These are phyloP conservation scores for Russula brevipes DNA, from an alignment of 768 basidiomycete species.

Conservation along the genomic window DNA sequence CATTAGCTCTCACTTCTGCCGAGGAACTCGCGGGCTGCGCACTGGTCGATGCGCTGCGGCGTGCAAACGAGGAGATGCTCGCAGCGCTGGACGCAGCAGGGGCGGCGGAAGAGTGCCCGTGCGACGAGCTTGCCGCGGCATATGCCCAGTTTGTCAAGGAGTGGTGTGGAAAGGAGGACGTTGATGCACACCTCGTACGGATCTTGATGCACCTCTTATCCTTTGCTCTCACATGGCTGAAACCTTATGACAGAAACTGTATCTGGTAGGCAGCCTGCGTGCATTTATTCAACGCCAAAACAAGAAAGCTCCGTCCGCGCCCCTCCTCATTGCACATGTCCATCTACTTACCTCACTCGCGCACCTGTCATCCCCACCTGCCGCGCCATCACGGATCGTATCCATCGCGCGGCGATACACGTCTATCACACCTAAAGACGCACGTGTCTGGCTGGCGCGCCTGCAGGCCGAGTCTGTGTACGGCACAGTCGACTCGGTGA, in stretches of 20 bases:
- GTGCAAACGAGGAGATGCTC: conserved; percentile 47
- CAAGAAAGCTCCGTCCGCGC: conserved; percentile 39
- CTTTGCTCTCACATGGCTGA: background rate
- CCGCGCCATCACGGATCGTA: conserved; percentile 30
- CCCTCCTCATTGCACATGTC: conserved; percentile 37
- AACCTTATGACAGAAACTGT: conserved; percentile 42
- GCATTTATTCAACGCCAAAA: conserved; percentile 26
- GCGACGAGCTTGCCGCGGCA: conserved; percentile 32
- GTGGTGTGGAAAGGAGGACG: conserved; percentile 39
- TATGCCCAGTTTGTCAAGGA: conserved; percentile 45
- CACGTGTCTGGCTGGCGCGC: conserved; percentile 50
- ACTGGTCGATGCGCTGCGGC: conserved; percentile 53
- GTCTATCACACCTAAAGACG: conserved; percentile 32
- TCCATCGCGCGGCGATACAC: conserved; percentile 46
- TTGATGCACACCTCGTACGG: conserved; percentile 32
- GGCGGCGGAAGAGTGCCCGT: conserved; percentile 17
- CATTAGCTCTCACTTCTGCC: conserved; percentile 11
- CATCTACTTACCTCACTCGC: conserved; percentile 31
- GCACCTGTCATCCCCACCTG: conserved; percentile 25
- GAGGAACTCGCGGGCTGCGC: conserved; percentile 41
- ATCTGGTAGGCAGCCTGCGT: conserved; percentile 46
- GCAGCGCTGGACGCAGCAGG: conserved; percentile 26
- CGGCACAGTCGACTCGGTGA: conserved; percentile 28
- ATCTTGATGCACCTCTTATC: background rate
- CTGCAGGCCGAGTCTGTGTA: conserved; percentile 41